Evolutionary conservation across 805 yeast genomes (phyloP).

Genomic region (Vanderwaltozyma verrucispora): DNA sequence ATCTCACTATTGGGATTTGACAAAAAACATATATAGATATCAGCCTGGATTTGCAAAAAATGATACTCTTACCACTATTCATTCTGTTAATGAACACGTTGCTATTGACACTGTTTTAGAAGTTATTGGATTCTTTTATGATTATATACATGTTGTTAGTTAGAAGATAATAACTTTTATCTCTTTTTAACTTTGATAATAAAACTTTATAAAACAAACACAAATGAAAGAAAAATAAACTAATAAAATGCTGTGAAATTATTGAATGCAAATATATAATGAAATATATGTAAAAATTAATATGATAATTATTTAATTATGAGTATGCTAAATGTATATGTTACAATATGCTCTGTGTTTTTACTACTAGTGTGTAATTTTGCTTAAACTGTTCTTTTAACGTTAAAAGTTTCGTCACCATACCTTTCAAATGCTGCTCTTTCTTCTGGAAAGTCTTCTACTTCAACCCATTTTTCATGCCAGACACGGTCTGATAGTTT

Average conservation of each 20-base stretch:
- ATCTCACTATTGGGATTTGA: slow-evolving; percentile 45
- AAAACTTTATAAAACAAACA: too few species aligned
- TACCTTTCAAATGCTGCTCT: slow-evolving; percentile 13
- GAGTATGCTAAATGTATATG: too few species aligned
- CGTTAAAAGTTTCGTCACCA: slow-evolving; percentile 3
- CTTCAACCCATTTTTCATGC: slow-evolving; percentile 53
- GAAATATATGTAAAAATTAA: too few species aligned
- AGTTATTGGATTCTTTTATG: slow-evolving; percentile 15
- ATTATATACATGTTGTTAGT: slow-evolving; percentile 10
- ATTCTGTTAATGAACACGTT: slow-evolving; percentile 17
- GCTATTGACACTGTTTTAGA: slow-evolving; percentile 16
- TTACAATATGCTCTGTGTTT: too few species aligned
- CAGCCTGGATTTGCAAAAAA: slow-evolving; percentile 20
- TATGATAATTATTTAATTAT: too few species aligned
- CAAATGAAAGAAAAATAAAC: too few species aligned
- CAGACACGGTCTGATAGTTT: slow-evolving; percentile 37
- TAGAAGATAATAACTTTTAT: too few species aligned
- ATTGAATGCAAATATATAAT: too few species aligned
- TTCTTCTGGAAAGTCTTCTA: slow-evolving; percentile 46
- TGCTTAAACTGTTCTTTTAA: neutral
- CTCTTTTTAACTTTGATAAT: too few species aligned
- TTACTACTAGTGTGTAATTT: neutral
- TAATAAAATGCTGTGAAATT: too few species aligned
- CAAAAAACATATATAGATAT: slow-evolving; percentile 47
- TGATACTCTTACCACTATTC: slow-evolving; percentile 14